Conservation (phyloP, 2,329 filamentous ascomycete species). For the Ophidiomyces ophidiicola region DNA sequence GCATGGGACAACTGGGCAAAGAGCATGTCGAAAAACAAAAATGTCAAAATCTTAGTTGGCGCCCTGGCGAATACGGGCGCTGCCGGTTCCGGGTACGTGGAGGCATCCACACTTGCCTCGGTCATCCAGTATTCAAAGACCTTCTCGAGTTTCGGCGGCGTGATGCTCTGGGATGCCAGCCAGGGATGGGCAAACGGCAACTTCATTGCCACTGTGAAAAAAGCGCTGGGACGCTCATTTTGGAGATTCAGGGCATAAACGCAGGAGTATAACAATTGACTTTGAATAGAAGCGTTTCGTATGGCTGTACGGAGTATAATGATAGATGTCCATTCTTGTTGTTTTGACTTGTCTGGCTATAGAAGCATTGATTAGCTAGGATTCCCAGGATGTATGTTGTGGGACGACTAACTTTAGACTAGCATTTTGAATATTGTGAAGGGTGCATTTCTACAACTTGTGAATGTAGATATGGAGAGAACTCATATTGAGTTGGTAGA, state of each 20-base stretch:
- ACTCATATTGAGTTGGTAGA: too few relatives aligned
- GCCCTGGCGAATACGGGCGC: slow-evolving; percentile 43
- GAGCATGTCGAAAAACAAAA: slow-evolving; percentile 43
- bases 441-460: too few relatives aligned
- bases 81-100: slow-evolving; percentile 46
- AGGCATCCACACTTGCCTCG: slow-evolving; percentile 35
- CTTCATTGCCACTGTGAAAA: slow-evolving; percentile 40
- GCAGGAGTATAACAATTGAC: neutral
- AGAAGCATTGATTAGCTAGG: too few relatives aligned
- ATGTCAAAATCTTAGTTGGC: slow-evolving; percentile 51
- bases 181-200: slow-evolving; percentile 49
- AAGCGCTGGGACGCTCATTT: slow-evolving; percentile 20
- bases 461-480: too few relatives aligned
- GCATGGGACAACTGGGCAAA: slow-evolving; percentile 57
- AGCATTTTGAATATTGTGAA: too few relatives aligned
- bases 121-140: slow-evolving; percentile 44
- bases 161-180: slow-evolving; percentile 58
- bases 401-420: too few relatives aligned
- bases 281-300: too few relatives aligned
- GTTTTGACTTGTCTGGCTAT: too few relatives aligned
- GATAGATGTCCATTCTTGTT: too few relatives aligned
- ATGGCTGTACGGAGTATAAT: too few relatives aligned
- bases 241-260: neutral
- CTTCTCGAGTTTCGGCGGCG: slow-evolving; percentile 51
- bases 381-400: too few relatives aligned